phyloP scores from a whole-genome alignment of 805 yeast species.

The Nakazawaea wyomingensis region DNA sequence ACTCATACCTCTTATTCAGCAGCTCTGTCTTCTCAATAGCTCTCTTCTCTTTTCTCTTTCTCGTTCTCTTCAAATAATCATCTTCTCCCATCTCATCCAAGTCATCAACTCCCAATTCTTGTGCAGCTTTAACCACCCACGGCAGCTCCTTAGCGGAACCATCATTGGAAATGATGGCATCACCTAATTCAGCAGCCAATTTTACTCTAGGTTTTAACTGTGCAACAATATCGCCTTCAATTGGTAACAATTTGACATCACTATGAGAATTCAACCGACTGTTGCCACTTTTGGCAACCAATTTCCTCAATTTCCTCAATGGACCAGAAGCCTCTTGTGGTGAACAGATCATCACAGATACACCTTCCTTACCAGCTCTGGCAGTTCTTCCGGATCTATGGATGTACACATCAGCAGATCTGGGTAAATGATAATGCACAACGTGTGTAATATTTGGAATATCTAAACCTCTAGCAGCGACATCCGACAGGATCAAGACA shows the following conservation, averaged over 20 bases:
- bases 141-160: conserved; percentile 56
- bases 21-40: conserved; percentile 47
- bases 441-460: conserved; percentile 89
- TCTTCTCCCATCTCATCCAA: conserved; percentile 66
- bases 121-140: conserved; percentile 90
- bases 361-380: conserved; percentile 91
- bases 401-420: conserved; percentile 89
- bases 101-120: conserved; percentile 80
- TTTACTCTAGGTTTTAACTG: conserved; percentile 66
- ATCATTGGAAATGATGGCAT: conserved; percentile 55
- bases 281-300: conserved; percentile 33
- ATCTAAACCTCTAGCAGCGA: conserved; percentile 97
- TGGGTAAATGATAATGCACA: conserved; percentile 90
- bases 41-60: conserved; percentile 48
- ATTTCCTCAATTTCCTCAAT: conserved; percentile 62
- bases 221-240: conserved; percentile 67
- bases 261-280: conserved; percentile 21
- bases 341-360: conserved; percentile 87
- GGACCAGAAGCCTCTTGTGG: conserved; percentile 94
- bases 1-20: conserved; percentile 41
- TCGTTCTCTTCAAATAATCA: conserved; percentile 58
- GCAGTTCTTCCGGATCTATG: conserved; percentile 99
- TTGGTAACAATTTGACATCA: conserved; percentile 64
- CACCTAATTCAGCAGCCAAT: conserved; percentile 72
- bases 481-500: conserved; percentile 90